Evolutionary conservation across 2,329 filamentous ascomycete genomes (phyloP).

Genomic region (Penicillium sumatraense): DNA sequence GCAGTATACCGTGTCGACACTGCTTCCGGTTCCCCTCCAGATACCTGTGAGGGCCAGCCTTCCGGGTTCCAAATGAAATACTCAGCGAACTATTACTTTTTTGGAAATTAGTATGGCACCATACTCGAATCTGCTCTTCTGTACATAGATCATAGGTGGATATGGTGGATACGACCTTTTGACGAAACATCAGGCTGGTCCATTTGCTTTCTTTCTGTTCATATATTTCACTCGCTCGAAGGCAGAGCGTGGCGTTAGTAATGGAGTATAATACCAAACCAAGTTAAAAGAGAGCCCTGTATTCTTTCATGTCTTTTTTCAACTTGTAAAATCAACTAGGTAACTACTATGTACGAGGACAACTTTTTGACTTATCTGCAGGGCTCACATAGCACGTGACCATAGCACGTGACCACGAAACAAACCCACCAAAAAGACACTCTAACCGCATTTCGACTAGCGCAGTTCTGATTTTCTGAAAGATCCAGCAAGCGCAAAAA

Average conservation of each 20-base stretch:
- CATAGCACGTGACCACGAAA: slow-evolving; percentile 33
- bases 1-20: slow-evolving; percentile 86
- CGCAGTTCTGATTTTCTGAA: slow-evolving; percentile 44
- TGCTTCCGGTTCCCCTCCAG: slow-evolving; percentile 76
- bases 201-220: slow-evolving; percentile 4
- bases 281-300: not conserved
- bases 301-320: not conserved
- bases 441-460: slow-evolving; percentile 36
- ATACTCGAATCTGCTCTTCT: slow-evolving; percentile 1
- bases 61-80: slow-evolving; percentile 76
- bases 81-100: slow-evolving; percentile 77
- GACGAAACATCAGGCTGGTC: slow-evolving; percentile 8
- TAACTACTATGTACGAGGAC: too few species aligned
- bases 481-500: slow-evolving; percentile 45
- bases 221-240: not conserved
- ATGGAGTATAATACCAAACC: slow-evolving; percentile 5
- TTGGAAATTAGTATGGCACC: slow-evolving; percentile 29
- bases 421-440: slow-evolving; percentile 14
- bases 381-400: slow-evolving; percentile 37
- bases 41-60: slow-evolving; percentile 69
- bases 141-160: slow-evolving; percentile 20
- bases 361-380: slow-evolving; percentile 6
- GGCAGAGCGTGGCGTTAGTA: not conserved
- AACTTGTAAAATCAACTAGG: too few species aligned
- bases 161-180: slow-evolving; percentile 10